Evolutionary conservation across 345 rosid species (phyloP), one percentile per base, ranked within the genome.

Genomic region (Lepidium africanum): DNA sequence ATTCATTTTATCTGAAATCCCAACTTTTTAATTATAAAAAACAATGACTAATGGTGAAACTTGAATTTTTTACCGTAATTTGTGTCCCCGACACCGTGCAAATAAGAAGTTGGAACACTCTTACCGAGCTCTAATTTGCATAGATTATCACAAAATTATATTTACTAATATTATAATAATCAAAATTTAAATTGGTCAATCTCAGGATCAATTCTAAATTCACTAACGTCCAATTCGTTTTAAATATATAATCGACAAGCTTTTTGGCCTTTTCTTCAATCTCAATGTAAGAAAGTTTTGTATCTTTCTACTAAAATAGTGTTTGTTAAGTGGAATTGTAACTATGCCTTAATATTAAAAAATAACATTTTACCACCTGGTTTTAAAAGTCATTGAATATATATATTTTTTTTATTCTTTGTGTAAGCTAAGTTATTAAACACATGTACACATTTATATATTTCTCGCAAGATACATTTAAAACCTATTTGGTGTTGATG

Each of bases 61-160:
- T 60, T 59, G 52, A 67, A 45, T 33, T 62, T 60, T 62, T 74
- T 59, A 73, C 68, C 63, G 77, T 73, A 51, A 59, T 66, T 5
- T 74, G 73, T 74, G 77, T 74, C 72, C 67, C 73, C 72, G 73
- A 74, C 74, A 75, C 78, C 78, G 73, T 75, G 78, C 74, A 75
- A 68, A 62, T 61, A 40, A 75, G 78, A 75, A 68, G 60, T 61
- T 54, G 69, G 19, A 54, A 53, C 78, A 62, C 74, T 47, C 3
- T 39, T 75, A 75, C 65, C 74, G 78, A 75, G 70, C 46, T 47
- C 23, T 27, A 40, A 62, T 30, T 55, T 38, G 53, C 74, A 62
- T 68, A 54, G 74, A 47, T 54, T 37, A 69, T 36, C 59, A 47
- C 74, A 40, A 30, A 51, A 53, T 9, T 36, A 2, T 65, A 15